Percentiles rank a stretch among this genome's conserved stretches.
phyloP scores from a whole-genome alignment of 352 stramenopile genomes.

The Phytophthora citrophthora region DNA sequence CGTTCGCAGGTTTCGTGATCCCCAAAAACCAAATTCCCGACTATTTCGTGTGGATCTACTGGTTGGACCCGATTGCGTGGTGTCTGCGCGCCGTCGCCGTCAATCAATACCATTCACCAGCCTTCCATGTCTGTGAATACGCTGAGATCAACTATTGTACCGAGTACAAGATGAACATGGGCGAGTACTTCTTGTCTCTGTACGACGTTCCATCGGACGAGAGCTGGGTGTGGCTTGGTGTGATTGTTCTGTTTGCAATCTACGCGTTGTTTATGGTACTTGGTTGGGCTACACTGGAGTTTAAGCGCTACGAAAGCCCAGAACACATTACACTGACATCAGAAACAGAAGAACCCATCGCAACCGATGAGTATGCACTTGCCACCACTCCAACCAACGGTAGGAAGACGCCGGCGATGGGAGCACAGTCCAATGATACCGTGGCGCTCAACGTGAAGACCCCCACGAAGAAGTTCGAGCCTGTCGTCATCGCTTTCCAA shows the following conservation, averaged over 20 bases:
- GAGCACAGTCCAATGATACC: background rate
- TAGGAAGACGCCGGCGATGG: slow-evolving; percentile 5
- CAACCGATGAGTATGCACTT: slow-evolving; percentile 15
- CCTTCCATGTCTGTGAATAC: slow-evolving; percentile 48
- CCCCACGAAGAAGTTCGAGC: slow-evolving; percentile 18
- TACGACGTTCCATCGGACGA: slow-evolving; percentile 55
- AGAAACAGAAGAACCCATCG: background rate
- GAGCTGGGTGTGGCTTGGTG: slow-evolving; percentile 55
- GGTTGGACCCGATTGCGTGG: slow-evolving; percentile 74
- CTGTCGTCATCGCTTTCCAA: slow-evolving; percentile 38
- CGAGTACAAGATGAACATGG: slow-evolving; percentile 32
- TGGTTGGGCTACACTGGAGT: slow-evolving; percentile 32
- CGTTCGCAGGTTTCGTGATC: slow-evolving; percentile 70
- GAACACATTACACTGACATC: slow-evolving; percentile 17
- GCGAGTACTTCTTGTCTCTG: slow-evolving; percentile 49
- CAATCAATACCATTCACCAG: slow-evolving; percentile 55
- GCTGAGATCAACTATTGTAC: slow-evolving; percentile 52
- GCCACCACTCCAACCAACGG: slow-evolving; percentile 16
- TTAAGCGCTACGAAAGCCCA: slow-evolving; percentile 22
- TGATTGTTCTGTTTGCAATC: slow-evolving; percentile 43
- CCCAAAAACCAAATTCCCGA: slow-evolving; percentile 57
- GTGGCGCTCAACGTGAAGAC: slow-evolving; percentile 9
- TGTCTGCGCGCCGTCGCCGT: slow-evolving; percentile 53
- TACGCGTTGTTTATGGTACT: slow-evolving; percentile 50
- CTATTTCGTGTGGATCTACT: slow-evolving; percentile 79